Conservation (phyloP, 176 grass and related monocot genomes). For the Aegilops sharonensis region DNA sequence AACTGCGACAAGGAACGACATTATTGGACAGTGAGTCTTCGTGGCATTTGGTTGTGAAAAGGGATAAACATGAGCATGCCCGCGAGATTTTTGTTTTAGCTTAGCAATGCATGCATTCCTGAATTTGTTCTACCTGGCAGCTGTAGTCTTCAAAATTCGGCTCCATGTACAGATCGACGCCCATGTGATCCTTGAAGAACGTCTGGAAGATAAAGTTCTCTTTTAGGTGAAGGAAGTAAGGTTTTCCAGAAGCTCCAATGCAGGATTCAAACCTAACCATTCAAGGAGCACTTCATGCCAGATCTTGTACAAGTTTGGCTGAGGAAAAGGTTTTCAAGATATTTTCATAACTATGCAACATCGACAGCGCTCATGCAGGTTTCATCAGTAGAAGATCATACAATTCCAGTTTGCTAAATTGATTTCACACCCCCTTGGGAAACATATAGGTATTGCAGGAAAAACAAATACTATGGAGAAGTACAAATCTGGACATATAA, state of each 20-base stretch:
- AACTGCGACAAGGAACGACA: constrained; percentile 43
- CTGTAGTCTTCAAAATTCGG: constrained; percentile 87
- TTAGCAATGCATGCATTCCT: neutral
- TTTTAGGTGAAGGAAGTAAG: neutral
- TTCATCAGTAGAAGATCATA: neutral
- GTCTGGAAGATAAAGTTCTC: constrained; percentile 34
- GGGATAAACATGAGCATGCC: neutral
- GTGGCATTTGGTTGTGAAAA: neutral
- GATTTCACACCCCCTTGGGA: neutral
- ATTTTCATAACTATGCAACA: neutral
- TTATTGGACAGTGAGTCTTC: neutral
- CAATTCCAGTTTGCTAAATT: neutral
- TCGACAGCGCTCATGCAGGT: neutral
- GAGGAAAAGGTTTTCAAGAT: neutral
- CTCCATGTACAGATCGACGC: constrained; percentile 84
- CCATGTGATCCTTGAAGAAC: constrained; percentile 93
- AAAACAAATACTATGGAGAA: neutral
- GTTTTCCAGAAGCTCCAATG: neutral
- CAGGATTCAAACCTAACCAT: neutral
- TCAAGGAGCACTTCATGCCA: neutral
- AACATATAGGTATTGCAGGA: neutral
- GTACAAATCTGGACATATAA: neutral
- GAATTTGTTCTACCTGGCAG: constrained; percentile 63
- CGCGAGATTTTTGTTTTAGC: neutral
- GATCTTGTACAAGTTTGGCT: neutral